These are phyloP conservation scores for Aspergillaceae sp. DNA, from an alignment of 2,329 filamentous ascomycete genomes.

Conservation along the genomic window DNA sequence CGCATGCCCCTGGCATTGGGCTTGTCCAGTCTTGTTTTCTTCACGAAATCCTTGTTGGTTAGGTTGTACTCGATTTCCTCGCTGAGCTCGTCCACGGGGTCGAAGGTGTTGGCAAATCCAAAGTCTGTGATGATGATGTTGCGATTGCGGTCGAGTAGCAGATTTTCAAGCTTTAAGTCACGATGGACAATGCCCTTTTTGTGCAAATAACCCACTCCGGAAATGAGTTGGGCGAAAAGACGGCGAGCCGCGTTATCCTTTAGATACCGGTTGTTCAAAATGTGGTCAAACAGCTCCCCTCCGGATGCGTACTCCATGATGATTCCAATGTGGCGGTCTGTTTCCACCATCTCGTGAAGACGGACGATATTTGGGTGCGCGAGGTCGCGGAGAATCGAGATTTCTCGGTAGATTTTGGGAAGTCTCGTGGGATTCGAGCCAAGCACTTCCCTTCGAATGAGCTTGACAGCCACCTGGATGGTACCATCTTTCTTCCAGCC, in stretches of 20 bases:
- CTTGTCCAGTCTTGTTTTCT: conserved; percentile 75
- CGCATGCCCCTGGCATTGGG: conserved; percentile 65
- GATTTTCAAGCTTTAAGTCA: conserved; percentile 91
- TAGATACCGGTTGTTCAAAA: conserved; percentile 89
- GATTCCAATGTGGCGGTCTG: conserved; percentile 92
- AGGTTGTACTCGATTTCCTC: conserved; percentile 87
- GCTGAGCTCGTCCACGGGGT: conserved; percentile 74
- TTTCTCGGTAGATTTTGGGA: conserved; percentile 95
- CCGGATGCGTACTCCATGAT: conserved; percentile 97
- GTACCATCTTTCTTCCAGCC: conserved; percentile 96
- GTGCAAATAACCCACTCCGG: conserved; percentile 92
- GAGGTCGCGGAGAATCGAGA: conserved; percentile 76
- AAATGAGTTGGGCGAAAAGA: conserved; percentile 90
- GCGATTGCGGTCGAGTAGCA: conserved; percentile 87
- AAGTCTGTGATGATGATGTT: conserved; percentile 99
- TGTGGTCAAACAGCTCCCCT: conserved; percentile 96
- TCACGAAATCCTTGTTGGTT: conserved; percentile 78
- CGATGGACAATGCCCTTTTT: conserved; percentile 98
- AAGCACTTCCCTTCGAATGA: conserved; percentile 85
- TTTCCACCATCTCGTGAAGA: conserved; percentile 97
- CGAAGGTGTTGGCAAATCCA: conserved; percentile 96
- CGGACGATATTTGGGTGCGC: conserved; percentile 96
- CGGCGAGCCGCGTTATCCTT: conserved; percentile 87
- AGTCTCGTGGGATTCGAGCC: conserved; percentile 81
- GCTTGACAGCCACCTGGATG: conserved; percentile 93